Conservation (phyloP, 495 filamentous ascomycete species). For the Saxispiralis lemnorum region DNA sequence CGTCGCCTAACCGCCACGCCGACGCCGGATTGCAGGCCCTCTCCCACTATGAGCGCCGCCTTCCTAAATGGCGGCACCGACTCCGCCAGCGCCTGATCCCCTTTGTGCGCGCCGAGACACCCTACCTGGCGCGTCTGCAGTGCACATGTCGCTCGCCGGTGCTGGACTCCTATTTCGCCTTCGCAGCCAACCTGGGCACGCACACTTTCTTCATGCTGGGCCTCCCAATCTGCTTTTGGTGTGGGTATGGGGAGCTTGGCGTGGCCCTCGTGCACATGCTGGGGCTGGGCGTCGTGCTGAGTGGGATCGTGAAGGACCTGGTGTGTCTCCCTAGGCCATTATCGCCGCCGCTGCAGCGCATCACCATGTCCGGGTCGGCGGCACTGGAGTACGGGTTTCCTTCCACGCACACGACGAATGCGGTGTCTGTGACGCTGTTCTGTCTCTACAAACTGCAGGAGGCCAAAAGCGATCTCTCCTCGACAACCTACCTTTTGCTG, state of each 20-base stretch:
- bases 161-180: conserved; percentile 87
- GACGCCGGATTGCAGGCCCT: conserved; percentile 25
- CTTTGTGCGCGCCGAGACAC: conserved; percentile 85
- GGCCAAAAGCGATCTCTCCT: conserved; percentile 39
- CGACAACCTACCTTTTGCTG: conserved; percentile 14
- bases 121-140: conserved; percentile 76
- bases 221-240: conserved; percentile 89
- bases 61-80: conserved; percentile 78
- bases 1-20: conserved; percentile 11
- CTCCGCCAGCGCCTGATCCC: conserved; percentile 68
- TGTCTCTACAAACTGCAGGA: conserved; percentile 46
- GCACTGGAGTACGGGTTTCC: conserved; percentile 95
- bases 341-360: conserved; percentile 80
- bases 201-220: conserved; percentile 98
- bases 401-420: conserved; percentile 91
- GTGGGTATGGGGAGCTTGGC: conserved; percentile 61
- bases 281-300: conserved; percentile 78
- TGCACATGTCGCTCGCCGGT: conserved; percentile 40
- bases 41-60: conserved; percentile 46
- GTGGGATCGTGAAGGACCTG: conserved; percentile 84
- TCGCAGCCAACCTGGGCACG: conserved; percentile 90
- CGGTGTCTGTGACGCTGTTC: conserved; percentile 84
- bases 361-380: conserved; percentile 89
- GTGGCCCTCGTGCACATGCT: conserved; percentile 54
- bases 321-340: conserved; percentile 86